Evolutionary conservation across 345 rosid genomes (phyloP), one percentile per base, ranked within the genome.

Genomic region (Gynandropsis gynandra): DNA sequence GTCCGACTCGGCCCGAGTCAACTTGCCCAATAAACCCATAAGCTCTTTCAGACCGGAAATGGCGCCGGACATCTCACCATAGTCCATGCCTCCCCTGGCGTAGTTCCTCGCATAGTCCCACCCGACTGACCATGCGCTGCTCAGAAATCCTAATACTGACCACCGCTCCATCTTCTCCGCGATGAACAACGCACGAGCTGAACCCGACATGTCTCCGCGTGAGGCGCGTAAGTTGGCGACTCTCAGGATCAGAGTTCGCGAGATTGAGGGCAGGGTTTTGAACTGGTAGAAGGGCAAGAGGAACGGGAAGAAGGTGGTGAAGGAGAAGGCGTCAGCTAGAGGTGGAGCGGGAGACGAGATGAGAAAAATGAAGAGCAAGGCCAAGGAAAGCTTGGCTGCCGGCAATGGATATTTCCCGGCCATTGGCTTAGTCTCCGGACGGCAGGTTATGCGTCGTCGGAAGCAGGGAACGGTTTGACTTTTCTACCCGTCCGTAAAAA

Each of bases 91-190:
- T 10, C 75, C 58, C 90, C 87, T 78, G 4, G 87, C 79, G 74
- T 90, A 90, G 47, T 90, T 89, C 61, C 69, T 74, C 53, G 58
- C 35, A 47, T 83, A 86, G 54, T 86, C 97, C 89, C 94, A 80
- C 8, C 90, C 87, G 44, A 74, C 63, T 27, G 90, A 77, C 87
- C 79, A 72, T 13, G 78, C 77, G 61, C 69, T 40, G 18, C 71
- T 52, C 56, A 68, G 53, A 24, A 72, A 49, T 47, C 83, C 81
- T 8, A 79, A 17, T 49, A 79, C 80, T 33, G 62, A 41, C 47
- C 71, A 70, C 10, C 67, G 76, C 54, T 85, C 77, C 1, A 85
- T 67, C 62, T 76, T 73, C 8, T 66, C 70, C 5, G 90, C 82
- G 21, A 83, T 47, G 42, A 49, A 10, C 50, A 68, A 74, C 33